Conservation (phyloP, 2,329 filamentous ascomycete genomes). For the Chaetomiaceae sp. region DNA sequence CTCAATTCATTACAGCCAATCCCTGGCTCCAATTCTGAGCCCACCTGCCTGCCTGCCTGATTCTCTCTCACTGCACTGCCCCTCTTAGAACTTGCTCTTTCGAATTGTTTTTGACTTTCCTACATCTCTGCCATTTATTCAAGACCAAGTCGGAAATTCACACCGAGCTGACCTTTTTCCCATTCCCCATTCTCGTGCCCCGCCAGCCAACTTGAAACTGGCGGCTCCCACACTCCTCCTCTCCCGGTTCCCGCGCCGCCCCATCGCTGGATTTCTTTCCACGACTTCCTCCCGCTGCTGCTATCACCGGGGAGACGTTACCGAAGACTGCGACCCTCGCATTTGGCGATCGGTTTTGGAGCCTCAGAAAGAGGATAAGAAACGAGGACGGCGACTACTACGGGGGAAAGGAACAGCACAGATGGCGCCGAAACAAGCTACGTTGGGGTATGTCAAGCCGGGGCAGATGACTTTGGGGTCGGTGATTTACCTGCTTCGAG, state of each 20-base stretch:
- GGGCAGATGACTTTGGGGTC: constrained; percentile 73
- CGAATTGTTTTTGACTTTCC: neutral
- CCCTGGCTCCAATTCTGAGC: neutral
- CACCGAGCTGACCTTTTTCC: neutral
- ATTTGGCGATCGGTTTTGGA: too few relatives aligned
- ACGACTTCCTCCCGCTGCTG: neutral
- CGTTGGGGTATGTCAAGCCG: constrained; percentile 79
- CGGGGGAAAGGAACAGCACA: neutral
- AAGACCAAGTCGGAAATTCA: too few relatives aligned
- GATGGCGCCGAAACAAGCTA: constrained; percentile 67
- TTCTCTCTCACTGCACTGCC: neutral
- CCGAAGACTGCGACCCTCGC: too few relatives aligned
- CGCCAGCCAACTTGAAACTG: neutral
- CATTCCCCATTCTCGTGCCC: neutral
- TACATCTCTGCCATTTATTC: neutral
- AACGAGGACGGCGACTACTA: neutral
- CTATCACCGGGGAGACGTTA: neutral
- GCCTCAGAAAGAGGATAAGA: neutral
- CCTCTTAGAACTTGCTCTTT: neutral
- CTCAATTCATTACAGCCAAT: neutral
- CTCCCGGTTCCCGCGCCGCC: neutral
- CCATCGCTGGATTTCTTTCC: too few relatives aligned
- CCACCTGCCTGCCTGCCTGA: neutral
- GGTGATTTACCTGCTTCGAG: constrained; percentile 24
- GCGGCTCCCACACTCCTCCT: constrained; percentile 3